Conservation (phyloP, 345 rosid species). For the Kandelia obovata region DNA sequence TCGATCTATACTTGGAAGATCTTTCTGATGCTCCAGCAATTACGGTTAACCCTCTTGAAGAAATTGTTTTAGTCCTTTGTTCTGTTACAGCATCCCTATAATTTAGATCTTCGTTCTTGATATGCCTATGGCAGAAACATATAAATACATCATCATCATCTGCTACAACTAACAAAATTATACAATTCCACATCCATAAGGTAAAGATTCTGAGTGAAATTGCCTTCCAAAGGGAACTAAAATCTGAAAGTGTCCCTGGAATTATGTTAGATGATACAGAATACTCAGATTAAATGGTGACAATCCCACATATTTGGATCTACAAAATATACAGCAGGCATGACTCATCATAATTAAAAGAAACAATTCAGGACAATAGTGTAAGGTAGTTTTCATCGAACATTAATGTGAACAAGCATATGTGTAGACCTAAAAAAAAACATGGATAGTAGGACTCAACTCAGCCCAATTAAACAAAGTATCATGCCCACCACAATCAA, state of each 20-base stretch:
- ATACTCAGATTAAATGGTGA: too few species aligned
- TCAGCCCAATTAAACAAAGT: too few species aligned
- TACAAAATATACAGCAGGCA: too few species aligned
- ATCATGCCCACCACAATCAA: too few species aligned
- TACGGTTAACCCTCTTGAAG: conserved; percentile 48
- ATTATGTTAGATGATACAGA: too few species aligned
- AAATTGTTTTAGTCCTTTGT: conserved; percentile 47
- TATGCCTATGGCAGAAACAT: conserved; percentile 42
- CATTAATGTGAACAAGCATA: too few species aligned
- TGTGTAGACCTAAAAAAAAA: too few species aligned
- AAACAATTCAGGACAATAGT: too few species aligned
- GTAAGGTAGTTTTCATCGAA: too few species aligned
- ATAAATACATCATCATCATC: background rate
- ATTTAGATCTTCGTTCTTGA: conserved; percentile 45
- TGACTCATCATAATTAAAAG: too few species aligned
- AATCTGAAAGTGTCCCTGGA: background rate
- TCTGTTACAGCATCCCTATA: conserved; percentile 44
- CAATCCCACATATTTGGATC: too few species aligned
- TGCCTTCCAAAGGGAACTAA: background rate
- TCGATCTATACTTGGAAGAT: conserved; percentile 49
- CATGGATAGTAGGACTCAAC: too few species aligned
- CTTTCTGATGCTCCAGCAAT: conserved; percentile 61
- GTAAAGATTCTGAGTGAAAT: background rate
- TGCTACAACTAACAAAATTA: background rate
- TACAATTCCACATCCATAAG: background rate